phyloP scores from a whole-genome alignment of 805 yeast species.

The Metschnikowia orientalis region DNA sequence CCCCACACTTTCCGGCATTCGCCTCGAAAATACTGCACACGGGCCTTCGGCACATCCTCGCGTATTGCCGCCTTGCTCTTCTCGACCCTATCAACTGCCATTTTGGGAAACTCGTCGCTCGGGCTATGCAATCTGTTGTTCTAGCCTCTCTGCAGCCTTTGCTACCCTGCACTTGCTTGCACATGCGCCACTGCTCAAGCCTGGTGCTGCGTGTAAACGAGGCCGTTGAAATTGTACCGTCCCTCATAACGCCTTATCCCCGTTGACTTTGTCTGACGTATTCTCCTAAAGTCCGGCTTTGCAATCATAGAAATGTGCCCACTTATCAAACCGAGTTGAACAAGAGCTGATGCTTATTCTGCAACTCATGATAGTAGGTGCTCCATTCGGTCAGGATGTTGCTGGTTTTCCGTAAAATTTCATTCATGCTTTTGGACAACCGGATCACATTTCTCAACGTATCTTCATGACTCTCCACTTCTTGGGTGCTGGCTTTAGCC shows the following conservation, averaged over 20 bases:
- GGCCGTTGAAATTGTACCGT: too few species aligned
- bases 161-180: too few species aligned
- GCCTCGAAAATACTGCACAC: background rate
- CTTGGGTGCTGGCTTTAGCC: constrained; percentile 65
- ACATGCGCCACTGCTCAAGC: too few species aligned
- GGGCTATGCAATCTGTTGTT: too few species aligned
- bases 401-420: constrained; percentile 7
- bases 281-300: too few species aligned
- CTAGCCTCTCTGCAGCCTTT: too few species aligned
- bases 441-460: constrained; percentile 31
- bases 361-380: constrained; percentile 14
- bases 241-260: too few species aligned
- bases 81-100: too few species aligned
- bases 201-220: too few species aligned
- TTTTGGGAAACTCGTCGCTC: too few species aligned
- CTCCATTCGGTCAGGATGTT: constrained; percentile 15
- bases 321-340: constrained; percentile 14
- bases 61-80: constrained; percentile 1
- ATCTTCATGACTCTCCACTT: constrained; percentile 54
- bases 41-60: constrained; percentile 1
- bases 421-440: constrained; percentile 24
- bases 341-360: constrained; percentile 17
- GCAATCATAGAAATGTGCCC: too few species aligned
- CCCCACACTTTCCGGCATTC: constrained; percentile 4
- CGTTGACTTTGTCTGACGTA: too few species aligned